phyloP scores from a whole-genome alignment of 2,329 filamentous ascomycete genomes.

The Boeremia lycopersici region DNA sequence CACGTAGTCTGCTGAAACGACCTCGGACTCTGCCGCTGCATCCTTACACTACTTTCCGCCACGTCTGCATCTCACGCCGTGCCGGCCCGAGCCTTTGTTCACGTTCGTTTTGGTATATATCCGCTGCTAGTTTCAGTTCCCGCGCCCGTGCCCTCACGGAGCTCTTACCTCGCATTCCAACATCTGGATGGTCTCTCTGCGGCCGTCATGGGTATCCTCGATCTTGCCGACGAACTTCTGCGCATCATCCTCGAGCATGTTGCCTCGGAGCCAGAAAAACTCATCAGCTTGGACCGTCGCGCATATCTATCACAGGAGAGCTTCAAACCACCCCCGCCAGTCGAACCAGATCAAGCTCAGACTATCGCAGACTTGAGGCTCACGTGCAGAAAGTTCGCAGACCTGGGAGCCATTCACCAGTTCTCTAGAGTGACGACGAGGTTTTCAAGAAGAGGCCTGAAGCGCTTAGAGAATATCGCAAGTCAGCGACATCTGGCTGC shows the following conservation, averaged over 20 bases:
- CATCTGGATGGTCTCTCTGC: slow-evolving; percentile 34
- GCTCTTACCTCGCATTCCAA: slow-evolving; percentile 15
- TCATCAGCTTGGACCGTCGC: slow-evolving; percentile 56
- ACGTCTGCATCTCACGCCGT: slow-evolving; percentile 29
- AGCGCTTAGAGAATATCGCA: slow-evolving; percentile 57
- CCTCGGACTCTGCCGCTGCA: slow-evolving; percentile 29
- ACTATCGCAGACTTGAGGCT: slow-evolving; percentile 31
- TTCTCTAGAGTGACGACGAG: slow-evolving; percentile 59
- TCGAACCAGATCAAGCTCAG: slow-evolving; percentile 50
- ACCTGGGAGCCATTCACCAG: slow-evolving; percentile 57
- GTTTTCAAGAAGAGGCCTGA: slow-evolving; percentile 58
- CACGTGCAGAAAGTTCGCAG: slow-evolving; percentile 55
- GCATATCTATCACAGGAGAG: slow-evolving; percentile 60
- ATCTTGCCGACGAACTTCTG: slow-evolving; percentile 58
- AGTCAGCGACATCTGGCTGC: slow-evolving; percentile 56
- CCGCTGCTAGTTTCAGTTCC: slow-evolving; percentile 24
- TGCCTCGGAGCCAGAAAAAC: slow-evolving; percentile 58
- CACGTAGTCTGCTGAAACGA: slow-evolving; percentile 31
- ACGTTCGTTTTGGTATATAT: slow-evolving; percentile 25
- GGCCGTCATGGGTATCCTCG: slow-evolving; percentile 45
- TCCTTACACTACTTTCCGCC: slow-evolving; percentile 28
- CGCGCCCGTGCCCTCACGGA: slow-evolving; percentile 13
- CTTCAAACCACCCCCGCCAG: slow-evolving; percentile 53
- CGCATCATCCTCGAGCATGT: slow-evolving; percentile 59
- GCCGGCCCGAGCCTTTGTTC: slow-evolving; percentile 30